Conservation (phyloP, 192 early-diverging fungal species). For the Funneliformis mosseae region DNA sequence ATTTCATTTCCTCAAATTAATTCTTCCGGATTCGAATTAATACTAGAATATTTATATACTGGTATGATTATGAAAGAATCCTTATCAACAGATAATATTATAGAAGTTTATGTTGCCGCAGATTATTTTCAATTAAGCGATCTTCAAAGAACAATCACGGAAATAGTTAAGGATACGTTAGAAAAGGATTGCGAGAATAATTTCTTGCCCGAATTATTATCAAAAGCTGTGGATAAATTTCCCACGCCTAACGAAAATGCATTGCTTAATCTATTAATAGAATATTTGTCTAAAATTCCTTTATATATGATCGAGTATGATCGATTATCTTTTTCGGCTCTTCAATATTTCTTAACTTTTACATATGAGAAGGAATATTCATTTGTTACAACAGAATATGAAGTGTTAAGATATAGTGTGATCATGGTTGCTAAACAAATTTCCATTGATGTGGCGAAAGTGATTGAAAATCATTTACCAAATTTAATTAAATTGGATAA, state of each 20-base stretch:
- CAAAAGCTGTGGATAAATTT: neutral
- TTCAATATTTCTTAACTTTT: neutral
- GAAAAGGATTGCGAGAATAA: neutral
- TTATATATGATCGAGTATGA: neutral
- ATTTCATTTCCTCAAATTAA: neutral
- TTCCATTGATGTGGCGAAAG: neutral
- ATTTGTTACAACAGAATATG: neutral
- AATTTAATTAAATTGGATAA: neutral
- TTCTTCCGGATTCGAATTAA: neutral
- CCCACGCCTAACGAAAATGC: neutral
- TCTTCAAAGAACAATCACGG: neutral
- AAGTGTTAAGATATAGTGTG: neutral
- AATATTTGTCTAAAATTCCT: neutral
- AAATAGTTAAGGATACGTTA: neutral
- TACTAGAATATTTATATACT: conserved; percentile 21
- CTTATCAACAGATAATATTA: neutral
- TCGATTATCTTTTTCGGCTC: neutral
- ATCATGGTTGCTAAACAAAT: neutral
- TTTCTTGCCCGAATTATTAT: neutral
- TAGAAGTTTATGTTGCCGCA: neutral
- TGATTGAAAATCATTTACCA: neutral
- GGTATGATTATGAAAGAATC: neutral
- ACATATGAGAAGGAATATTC: neutral
- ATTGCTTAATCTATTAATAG: neutral
- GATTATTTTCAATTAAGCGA: conserved; percentile 11